A percentile compares a stretch with the other conserved stretches of the same genome.
These are phyloP conservation scores for Botrytis pseudocinerea DNA, from an alignment of 2,329 filamentous ascomycete genomes.

Conservation along the genomic window DNA sequence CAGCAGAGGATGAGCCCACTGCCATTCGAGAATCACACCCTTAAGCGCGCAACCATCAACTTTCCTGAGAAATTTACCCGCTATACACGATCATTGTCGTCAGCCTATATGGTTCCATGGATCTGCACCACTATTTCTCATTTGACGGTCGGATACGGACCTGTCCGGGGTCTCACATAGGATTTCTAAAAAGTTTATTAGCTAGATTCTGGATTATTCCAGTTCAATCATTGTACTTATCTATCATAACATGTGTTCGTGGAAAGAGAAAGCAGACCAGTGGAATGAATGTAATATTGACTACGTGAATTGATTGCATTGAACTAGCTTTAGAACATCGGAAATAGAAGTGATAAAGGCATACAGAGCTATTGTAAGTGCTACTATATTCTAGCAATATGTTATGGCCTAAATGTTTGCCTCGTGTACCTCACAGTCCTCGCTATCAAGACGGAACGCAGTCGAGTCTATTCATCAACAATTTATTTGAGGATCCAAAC, in stretches of 20 bases:
- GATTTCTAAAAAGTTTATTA: not conserved
- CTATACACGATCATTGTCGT: not conserved
- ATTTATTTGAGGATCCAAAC: not conserved
- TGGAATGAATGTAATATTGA: not conserved
- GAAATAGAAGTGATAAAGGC: not conserved
- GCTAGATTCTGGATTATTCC: not conserved
- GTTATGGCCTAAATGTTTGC: fast-evolving
- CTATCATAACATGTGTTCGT: not conserved
- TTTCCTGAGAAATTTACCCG: not conserved
- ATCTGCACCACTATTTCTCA: not conserved
- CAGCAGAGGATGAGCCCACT: not conserved
- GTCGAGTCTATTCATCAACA: too few relatives aligned
- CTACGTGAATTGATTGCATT: not conserved
- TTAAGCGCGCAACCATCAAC: not conserved
- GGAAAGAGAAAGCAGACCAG: not conserved
- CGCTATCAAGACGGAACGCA: not conserved
- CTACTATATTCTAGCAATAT: not conserved
- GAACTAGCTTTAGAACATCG: not conserved
- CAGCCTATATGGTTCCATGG: not conserved
- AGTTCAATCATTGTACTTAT: not conserved
- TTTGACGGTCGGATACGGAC: not conserved
- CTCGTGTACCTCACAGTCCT: not conserved
- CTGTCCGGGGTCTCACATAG: not conserved
- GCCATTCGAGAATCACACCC: not conserved
- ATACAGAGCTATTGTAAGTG: not conserved